These are phyloP conservation scores for Apiospora pterosperma DNA, from an alignment of 2,329 filamentous ascomycete genomes.

Conservation along the genomic window DNA sequence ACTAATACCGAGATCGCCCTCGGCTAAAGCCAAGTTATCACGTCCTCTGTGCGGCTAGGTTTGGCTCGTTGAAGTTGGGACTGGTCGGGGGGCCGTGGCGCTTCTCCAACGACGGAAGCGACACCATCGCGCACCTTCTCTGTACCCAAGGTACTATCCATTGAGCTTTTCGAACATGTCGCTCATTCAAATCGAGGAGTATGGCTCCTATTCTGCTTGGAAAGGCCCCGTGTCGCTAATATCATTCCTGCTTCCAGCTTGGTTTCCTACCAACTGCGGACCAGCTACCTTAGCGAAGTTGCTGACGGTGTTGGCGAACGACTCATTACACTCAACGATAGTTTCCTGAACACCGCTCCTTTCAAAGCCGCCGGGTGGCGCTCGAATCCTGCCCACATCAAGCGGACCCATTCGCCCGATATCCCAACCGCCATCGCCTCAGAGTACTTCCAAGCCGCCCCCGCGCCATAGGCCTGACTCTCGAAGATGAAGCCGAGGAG, in stretches of 20 bases:
- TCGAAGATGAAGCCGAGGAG: constrained; percentile 70
- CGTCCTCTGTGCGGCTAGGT: neutral
- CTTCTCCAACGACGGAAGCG: neutral
- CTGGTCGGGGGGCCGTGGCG: neutral
- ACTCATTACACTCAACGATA: constrained; percentile 76
- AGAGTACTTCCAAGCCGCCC: constrained; percentile 75
- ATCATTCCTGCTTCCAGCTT: constrained; percentile 47
- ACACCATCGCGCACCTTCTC: neutral
- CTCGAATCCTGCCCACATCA: constrained; percentile 69
- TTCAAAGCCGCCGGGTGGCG: constrained; percentile 84
- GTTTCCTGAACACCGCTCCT: constrained; percentile 73
- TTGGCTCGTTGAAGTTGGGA: neutral
- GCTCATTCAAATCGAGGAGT: constrained; percentile 43
- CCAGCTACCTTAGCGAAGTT: constrained; percentile 74
- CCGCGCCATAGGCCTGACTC: constrained; percentile 60
- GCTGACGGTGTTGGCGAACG: constrained; percentile 83
- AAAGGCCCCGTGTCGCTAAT: neutral
- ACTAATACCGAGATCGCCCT: neutral
- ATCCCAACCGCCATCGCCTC: constrained; percentile 80
- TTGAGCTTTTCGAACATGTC: constrained; percentile 30
- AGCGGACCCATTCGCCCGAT: constrained; percentile 80
- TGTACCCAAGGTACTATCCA: neutral
- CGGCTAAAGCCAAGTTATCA: neutral
- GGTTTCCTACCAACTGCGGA: constrained; percentile 77
- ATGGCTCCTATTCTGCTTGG: constrained; percentile 12